Percentiles rank a stretch among this genome's conserved stretches.
phyloP scores from a whole-genome alignment of 2,329 filamentous ascomycete species.

The Leptodontidium sp. region DNA sequence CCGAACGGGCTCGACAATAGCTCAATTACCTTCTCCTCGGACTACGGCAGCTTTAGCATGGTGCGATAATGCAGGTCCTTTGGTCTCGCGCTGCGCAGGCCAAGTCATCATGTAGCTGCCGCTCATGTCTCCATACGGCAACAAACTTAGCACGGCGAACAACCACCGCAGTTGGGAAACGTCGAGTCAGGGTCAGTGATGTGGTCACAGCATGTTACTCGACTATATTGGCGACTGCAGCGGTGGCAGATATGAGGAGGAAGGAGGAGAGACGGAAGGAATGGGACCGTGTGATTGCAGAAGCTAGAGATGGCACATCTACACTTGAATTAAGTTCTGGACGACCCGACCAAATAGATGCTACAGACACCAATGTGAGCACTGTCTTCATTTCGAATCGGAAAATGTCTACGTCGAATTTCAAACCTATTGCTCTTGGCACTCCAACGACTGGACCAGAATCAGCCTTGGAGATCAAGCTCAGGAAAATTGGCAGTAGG shows the following conservation, averaged over 20 bases:
- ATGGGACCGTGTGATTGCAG: conserved; percentile 68
- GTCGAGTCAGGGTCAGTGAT: conserved; percentile 60
- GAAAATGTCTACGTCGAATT: conserved; percentile 4
- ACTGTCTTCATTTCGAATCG: conserved; percentile 8
- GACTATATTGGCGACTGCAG: conserved; percentile 70
- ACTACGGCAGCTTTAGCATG: conserved; percentile 36
- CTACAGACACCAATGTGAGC: background rate
- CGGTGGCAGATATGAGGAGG: conserved; percentile 65
- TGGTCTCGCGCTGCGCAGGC: conserved; percentile 73
- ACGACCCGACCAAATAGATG: background rate
- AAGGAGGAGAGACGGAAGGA: conserved; percentile 66
- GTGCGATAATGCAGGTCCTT: conserved; percentile 67
- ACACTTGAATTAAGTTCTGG: background rate
- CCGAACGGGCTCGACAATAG: background rate
- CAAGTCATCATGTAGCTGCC: conserved; percentile 68
- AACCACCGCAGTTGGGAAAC: conserved; percentile 58
- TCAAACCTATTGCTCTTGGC: background rate
- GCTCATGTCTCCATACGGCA: conserved; percentile 63
- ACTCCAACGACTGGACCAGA: background rate
- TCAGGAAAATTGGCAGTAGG: background rate
- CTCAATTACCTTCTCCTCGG: conserved; percentile 8
- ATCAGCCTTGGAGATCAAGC: background rate
- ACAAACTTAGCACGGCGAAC: conserved; percentile 58
- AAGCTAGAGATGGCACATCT: conserved; percentile 50
- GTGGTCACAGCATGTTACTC: conserved; percentile 73